A percentile compares a stretch with the other conserved stretches of the same genome.
Conservation (phyloP, 305 asterid species). For the Solanum hybrid region DNA sequence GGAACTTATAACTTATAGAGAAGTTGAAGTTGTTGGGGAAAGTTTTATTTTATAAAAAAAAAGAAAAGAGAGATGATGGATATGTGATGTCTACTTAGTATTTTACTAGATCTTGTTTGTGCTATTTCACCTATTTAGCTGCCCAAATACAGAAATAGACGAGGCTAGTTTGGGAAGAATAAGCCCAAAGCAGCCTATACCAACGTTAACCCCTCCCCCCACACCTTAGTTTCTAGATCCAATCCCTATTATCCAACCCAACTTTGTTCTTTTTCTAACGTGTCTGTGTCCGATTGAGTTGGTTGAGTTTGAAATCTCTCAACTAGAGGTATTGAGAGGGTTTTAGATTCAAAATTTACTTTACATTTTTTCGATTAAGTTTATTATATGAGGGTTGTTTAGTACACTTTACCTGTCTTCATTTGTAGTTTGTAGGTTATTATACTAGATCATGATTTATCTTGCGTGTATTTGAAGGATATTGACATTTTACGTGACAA, state of each 20-base stretch:
- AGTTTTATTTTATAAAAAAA: background rate
- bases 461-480: background rate
- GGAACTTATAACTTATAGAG: conserved; percentile 20
- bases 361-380: background rate
- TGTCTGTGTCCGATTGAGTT: background rate
- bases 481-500: background rate
- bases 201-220: background rate
- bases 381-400: background rate
- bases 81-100: background rate
- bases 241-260: background rate
- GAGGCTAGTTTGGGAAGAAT: background rate
- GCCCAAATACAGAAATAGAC: background rate
- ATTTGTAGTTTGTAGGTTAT: background rate
- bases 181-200: background rate
- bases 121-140: background rate
- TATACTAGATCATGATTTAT: background rate
- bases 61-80: background rate
- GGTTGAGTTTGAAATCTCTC: background rate
- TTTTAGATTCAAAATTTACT: background rate
- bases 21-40: background rate
- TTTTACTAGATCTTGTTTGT: conserved; percentile 1
- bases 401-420: background rate
- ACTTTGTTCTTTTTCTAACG: background rate
- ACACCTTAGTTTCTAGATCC: background rate
- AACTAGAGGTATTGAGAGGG: background rate